A percentile compares a stretch with the other conserved stretches of the same genome.
phyloP scores from a whole-genome alignment of 495 filamentous ascomycete genomes.

The Xylaria scruposa region DNA sequence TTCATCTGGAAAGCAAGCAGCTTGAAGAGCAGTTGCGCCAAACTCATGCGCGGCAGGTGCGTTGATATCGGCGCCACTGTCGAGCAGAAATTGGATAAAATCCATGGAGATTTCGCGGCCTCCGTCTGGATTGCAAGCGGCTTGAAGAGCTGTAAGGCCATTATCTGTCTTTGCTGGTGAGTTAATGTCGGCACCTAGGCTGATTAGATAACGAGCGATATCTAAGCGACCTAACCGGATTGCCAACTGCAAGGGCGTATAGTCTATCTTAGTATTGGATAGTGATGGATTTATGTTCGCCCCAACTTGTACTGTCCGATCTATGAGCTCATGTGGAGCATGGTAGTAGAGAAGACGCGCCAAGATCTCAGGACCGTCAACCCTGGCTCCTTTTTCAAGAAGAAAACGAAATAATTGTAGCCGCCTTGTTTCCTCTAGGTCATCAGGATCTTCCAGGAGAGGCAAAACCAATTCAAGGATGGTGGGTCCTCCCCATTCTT shows the following conservation, averaged over 20 bases:
- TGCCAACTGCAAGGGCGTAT: not conserved
- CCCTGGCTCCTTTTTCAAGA: not conserved
- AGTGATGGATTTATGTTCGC: not conserved
- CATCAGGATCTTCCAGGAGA: not conserved
- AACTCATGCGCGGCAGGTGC: not conserved
- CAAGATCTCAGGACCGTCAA: not conserved
- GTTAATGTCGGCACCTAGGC: not conserved
- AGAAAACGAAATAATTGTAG: not conserved
- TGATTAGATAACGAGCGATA: not conserved
- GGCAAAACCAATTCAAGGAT: not conserved
- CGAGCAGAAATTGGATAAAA: not conserved
- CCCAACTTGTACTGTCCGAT: not conserved
- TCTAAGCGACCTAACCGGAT: not conserved
- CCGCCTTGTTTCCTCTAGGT: not conserved
- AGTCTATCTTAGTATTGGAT: not conserved
- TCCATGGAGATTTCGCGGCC: not conserved
- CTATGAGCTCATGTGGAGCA: constrained; percentile 3
- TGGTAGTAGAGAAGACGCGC: not conserved
- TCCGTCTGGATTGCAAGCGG: not conserved
- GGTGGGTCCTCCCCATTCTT: not conserved
- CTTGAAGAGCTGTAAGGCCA: not conserved
- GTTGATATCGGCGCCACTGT: not conserved
- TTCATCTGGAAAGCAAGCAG: not conserved
- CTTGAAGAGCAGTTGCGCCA: not conserved
- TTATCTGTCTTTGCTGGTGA: not conserved